A percentile compares a stretch with the other conserved stretches of the same genome.
Conservation (phyloP, 305 asterid genomes). For the Fraxinus greggii region DNA sequence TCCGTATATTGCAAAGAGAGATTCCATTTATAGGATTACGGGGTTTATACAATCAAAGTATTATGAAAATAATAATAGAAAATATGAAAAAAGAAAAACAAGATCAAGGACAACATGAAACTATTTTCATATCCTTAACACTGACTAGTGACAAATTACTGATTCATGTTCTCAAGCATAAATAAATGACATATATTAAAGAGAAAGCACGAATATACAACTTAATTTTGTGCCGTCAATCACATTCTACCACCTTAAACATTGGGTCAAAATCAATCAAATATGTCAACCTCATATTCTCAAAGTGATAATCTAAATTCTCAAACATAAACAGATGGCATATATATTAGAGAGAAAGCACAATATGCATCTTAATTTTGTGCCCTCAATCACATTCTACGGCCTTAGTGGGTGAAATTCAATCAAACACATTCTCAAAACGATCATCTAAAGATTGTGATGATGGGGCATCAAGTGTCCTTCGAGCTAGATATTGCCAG, state of each 20-base stretch:
- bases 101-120: not conserved
- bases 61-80: not conserved
- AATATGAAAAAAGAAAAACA: not conserved
- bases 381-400: not conserved
- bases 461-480: not conserved
- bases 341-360: not conserved
- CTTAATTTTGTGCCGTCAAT: not conserved
- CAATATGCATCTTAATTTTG: not conserved
- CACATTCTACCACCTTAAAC: not conserved
- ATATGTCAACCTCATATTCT: not conserved
- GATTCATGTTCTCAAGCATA: not conserved
- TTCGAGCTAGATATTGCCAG: not conserved
- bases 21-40: not conserved
- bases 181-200: not conserved
- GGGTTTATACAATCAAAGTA: not conserved
- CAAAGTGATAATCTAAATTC: not conserved
- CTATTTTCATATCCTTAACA: not conserved
- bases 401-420: not conserved
- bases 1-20: not conserved
- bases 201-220: conserved; percentile 5
- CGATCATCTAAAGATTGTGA: not conserved
- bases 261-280: not conserved
- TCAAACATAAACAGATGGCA: not conserved
- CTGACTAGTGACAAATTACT: conserved; percentile 9
- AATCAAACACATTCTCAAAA: not conserved